Conservation (phyloP, 75 land plant species). For the Picea sitchensis region DNA sequence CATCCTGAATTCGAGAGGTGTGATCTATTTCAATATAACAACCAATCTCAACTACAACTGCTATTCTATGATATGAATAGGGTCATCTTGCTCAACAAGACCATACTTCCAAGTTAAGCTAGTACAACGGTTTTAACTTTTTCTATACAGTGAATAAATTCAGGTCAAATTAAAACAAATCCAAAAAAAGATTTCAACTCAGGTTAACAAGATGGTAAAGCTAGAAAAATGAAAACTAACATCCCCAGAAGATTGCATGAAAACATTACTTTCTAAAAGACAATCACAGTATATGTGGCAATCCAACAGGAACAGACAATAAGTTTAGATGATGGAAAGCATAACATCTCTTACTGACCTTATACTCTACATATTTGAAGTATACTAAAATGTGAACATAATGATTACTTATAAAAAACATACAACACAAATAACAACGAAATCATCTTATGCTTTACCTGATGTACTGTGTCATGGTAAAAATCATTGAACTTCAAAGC, state of each 20-base stretch:
- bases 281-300: not conserved
- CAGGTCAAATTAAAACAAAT: not conserved
- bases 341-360: not conserved
- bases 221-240: not conserved
- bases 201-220: not conserved
- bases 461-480: constrained; percentile 96
- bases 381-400: not conserved
- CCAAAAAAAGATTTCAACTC: not conserved
- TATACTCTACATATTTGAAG: not conserved
- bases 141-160: not conserved
- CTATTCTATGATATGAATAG: not conserved
- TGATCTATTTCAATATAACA: not conserved
- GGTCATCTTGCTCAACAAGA: not conserved
- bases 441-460: constrained; percentile 44
- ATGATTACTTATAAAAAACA: not conserved
- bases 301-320: not conserved
- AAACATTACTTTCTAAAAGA: not conserved
- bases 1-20: not conserved
- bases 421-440: not conserved
- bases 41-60: not conserved
- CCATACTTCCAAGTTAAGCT: not conserved
- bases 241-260: not conserved
- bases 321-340: not conserved
- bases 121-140: not conserved
- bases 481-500: constrained; percentile 92